Conservation (phyloP, 176 grass and related monocot genomes). For the Aegilops bicornis region DNA sequence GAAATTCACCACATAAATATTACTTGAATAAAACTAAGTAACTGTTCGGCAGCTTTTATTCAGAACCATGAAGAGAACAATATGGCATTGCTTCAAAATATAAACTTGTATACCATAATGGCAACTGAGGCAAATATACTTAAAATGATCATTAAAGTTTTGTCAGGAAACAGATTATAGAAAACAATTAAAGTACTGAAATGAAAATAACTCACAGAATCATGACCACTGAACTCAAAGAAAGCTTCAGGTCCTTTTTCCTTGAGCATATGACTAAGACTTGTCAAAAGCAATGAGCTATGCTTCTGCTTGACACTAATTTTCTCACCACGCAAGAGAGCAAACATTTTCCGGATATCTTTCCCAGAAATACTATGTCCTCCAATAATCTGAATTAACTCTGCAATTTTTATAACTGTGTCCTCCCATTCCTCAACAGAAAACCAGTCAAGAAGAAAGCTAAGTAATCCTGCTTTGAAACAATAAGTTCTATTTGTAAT, state of each 20-base stretch:
- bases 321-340: slow-evolving; percentile 77
- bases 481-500: slow-evolving; percentile 90
- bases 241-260: slow-evolving; percentile 98
- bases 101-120: background rate
- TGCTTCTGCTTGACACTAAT: slow-evolving; percentile 63
- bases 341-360: slow-evolving; percentile 95
- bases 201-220: slow-evolving; percentile 71
- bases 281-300: slow-evolving; percentile 81
- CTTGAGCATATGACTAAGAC: slow-evolving; percentile 92
- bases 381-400: slow-evolving; percentile 95
- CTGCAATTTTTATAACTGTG: slow-evolving; percentile 68
- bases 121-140: background rate
- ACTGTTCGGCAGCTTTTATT: background rate
- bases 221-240: slow-evolving; percentile 82
- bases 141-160: background rate
- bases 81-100: background rate
- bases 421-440: slow-evolving; percentile 66
- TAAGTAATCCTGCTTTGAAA: slow-evolving; percentile 85
- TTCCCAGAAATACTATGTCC: slow-evolving; percentile 95
- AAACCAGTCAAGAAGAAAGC: slow-evolving; percentile 99
- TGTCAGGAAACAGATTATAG: background rate
- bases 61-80: background rate
- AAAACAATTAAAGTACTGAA: background rate
- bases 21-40: background rate
- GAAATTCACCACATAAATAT: slow-evolving; percentile 31